phyloP scores from a whole-genome alignment of 441 rosid genomes.

The Omphalea diandra region DNA sequence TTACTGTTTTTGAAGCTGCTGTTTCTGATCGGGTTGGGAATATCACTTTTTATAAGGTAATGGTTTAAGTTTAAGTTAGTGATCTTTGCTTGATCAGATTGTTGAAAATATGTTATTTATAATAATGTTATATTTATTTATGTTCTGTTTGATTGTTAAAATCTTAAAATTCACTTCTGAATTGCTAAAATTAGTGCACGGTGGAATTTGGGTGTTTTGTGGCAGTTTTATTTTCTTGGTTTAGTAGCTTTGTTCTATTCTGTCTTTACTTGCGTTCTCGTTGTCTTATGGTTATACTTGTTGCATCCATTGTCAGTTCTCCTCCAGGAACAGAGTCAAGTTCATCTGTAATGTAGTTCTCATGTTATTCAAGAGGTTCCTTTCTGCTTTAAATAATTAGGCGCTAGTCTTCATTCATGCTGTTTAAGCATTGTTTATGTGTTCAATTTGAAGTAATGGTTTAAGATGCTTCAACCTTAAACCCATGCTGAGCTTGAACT shows the following conservation, averaged over 20 bases:
- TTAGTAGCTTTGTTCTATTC: not conserved
- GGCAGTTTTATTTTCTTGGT: not conserved
- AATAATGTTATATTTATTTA: not conserved
- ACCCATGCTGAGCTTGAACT: not conserved
- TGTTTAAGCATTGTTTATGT: not conserved
- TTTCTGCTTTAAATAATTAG: not conserved
- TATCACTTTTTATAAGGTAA: constrained; percentile 90
- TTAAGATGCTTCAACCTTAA: not conserved
- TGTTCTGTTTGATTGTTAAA: constrained; percentile 1
- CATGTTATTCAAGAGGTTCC: not conserved
- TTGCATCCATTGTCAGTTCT: not conserved
- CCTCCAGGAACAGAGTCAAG: not conserved
- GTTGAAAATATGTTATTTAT: not conserved
- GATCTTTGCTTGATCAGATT: not conserved
- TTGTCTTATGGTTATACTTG: not conserved
- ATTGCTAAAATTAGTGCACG: not conserved
- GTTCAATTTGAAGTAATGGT: not conserved
- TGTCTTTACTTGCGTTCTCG: too few species aligned
- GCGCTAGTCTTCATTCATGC: not conserved
- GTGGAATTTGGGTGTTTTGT: not conserved
- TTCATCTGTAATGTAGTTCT: not conserved
- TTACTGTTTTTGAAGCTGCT: constrained; percentile 83
- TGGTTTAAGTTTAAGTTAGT: not conserved
- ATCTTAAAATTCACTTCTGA: not conserved
- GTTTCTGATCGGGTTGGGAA: constrained; percentile 76